phyloP scores from a whole-genome alignment of 2,329 filamentous ascomycete species.

The Nigrospora oryzae region DNA sequence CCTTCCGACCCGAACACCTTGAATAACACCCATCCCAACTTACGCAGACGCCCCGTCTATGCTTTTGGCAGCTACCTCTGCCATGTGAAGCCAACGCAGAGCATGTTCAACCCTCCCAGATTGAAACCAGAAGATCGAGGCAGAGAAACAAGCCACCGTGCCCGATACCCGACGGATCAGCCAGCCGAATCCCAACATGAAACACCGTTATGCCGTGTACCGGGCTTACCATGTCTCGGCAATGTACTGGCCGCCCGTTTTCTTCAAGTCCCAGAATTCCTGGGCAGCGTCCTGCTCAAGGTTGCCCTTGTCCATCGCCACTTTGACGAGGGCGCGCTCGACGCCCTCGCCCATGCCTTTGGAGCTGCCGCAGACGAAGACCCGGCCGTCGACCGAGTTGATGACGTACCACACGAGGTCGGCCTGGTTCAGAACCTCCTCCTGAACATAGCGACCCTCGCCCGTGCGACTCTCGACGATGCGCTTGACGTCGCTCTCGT shows the following conservation, averaged over 20 bases:
- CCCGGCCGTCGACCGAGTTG: conserved; percentile 88
- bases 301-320: conserved; percentile 88
- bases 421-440: conserved; percentile 83
- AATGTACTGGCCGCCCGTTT: conserved; percentile 89
- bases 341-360: conserved; percentile 98
- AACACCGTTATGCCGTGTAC: not conserved
- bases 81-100: no score
- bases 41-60: no score
- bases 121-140: no score
- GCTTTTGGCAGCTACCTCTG: no score
- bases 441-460: conserved; percentile 87
- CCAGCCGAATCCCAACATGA: no score
- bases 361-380: conserved; percentile 93
- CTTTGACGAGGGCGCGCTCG: conserved; percentile 76
- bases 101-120: no score
- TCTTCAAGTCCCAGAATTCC: conserved; percentile 88
- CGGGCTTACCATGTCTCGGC: conserved; percentile 61
- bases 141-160: no score
- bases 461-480: conserved; percentile 70
- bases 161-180: no score
- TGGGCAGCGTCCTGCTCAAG: conserved; percentile 72
- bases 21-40: no score
- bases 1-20: no score
- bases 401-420: conserved; percentile 98
- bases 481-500: conserved; percentile 78